These are phyloP conservation scores for Paramecium sexaurelia DNA, from an alignment of 73 alveolate species.

Conservation along the genomic window DNA sequence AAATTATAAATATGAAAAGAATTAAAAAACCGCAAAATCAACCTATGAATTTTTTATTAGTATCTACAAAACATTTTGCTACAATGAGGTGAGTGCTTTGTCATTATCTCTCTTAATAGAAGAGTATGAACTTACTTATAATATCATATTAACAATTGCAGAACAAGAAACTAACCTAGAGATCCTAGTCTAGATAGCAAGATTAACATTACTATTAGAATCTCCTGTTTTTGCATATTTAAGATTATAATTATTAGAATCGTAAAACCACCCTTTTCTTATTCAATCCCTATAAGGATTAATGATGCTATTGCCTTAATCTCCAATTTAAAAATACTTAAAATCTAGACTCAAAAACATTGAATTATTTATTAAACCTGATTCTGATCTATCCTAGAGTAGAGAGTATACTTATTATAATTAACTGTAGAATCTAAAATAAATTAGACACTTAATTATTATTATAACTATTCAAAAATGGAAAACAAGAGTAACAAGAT, in stretches of 20 bases:
- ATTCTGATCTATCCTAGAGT: neutral
- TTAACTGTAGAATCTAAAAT: neutral
- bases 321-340: slow-evolving; percentile 8
- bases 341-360: slow-evolving; percentile 22
- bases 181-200: neutral
- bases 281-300: slow-evolving; percentile 35
- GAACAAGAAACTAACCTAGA: slow-evolving; percentile 37
- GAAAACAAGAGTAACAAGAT: neutral
- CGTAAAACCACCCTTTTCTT: slow-evolving; percentile 27
- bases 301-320: slow-evolving; percentile 37
- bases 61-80: slow-evolving; percentile 37
- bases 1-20: slow-evolving; percentile 22
- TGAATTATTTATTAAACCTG: neutral
- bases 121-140: slow-evolving; percentile 49
- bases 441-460: slow-evolving; percentile 5
- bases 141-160: slow-evolving; percentile 28
- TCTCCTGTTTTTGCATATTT: slow-evolving; percentile 47
- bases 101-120: slow-evolving; percentile 3
- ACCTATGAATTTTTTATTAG: slow-evolving; percentile 11
- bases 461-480: neutral
- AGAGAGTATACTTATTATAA: neutral
- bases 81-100: slow-evolving; percentile 23
- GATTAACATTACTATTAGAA: neutral
- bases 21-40: neutral
- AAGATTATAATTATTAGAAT: slow-evolving; percentile 28